Base-by-base conservation (phyloP, 2,329 filamentous ascomycete species). In the Colletotrichum coccodes region DNA sequence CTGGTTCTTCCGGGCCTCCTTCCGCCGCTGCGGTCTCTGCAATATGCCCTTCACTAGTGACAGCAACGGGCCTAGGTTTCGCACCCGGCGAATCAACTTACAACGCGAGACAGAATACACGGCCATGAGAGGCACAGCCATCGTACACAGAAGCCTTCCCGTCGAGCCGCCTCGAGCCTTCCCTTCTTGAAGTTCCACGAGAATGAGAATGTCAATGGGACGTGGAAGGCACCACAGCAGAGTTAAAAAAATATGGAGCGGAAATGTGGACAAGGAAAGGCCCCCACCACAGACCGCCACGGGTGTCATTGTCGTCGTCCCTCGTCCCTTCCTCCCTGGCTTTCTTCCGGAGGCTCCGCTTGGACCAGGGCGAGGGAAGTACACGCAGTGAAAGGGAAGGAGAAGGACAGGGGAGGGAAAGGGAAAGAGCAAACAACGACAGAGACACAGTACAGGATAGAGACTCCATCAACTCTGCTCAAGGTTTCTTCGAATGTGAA, bases 171-270 rank as follows among this genome's bases (percentile, higher is more conserved):
- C 28, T 53, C n/a, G 21, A 16, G 56, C 30, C n/a, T 46, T 59
- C 56, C 40, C n/a, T 46, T 30, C 12, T 26, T 28, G 56, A 32
- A 18, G 32, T 47, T 36, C 56, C 42, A 47, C n/a, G 56, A 42
- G 28, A 21, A 46, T 28, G 40, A 28, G 30, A 32, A 47, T 59
- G 30, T 8, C 30, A 36, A 18, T 38, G 53, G 53, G 34, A 28
- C 34, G 30, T 56, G 32, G 38, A 64, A 40, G 38, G 59, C 49
- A 50, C 46, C 50, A 36, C 50, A 7, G 49, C 56, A 63, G 53
- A 65, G 54, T 65, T 52, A 53, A 54, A 38, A 60, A 64, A 59
- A 47, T 64, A 32, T 60, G 61, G 64, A 50, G 64, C 58, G 53
- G 18, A 42, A 64, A 16, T 40, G 44, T 21, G 21, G 50, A 47